Evolutionary conservation across 1,284 basidiomycete genomes (phyloP).

Genomic region (Entoloma clypeatum): DNA sequence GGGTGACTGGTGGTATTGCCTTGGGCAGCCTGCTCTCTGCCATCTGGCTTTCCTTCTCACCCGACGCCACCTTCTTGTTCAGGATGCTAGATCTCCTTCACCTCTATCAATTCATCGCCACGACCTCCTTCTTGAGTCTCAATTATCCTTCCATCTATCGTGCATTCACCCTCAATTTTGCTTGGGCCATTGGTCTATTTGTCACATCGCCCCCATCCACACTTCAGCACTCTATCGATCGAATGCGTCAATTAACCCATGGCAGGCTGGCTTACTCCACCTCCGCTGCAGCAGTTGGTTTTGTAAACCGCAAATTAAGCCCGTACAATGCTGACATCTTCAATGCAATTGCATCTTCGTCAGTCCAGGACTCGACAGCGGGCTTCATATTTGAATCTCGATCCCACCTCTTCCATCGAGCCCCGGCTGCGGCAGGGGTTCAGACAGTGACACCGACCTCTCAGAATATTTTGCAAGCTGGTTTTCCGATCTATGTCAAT

Average conservation of each 20-base stretch:
- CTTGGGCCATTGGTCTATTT: conserved; percentile 88
- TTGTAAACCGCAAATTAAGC: conserved; percentile 76
- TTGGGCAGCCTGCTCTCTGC: conserved; percentile 68
- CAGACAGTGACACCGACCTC: conserved; percentile 65
- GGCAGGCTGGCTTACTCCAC: conserved; percentile 62
- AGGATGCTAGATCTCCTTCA: conserved; percentile 80
- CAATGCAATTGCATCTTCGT: not conserved
- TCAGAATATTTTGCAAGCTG: conserved; percentile 67
- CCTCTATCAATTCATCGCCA: conserved; percentile 80
- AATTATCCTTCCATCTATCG: conserved; percentile 86
- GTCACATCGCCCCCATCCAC: conserved; percentile 47
- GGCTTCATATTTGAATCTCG: no score
- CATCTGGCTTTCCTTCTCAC: conserved; percentile 57
- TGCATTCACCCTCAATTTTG: conserved; percentile 81
- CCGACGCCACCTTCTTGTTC: conserved; percentile 47
- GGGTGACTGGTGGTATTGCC: conserved; percentile 71
- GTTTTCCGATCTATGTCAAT: conserved; percentile 79
- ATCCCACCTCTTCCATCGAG: conserved; percentile 9
- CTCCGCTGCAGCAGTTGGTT: conserved; percentile 56
- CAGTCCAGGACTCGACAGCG: no score
- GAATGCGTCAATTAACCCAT: conserved; percentile 79
- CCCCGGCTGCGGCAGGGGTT: conserved; percentile 41
- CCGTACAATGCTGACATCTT: conserved; percentile 58
- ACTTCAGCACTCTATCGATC: conserved; percentile 78
- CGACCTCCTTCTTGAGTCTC: conserved; percentile 74